Evolutionary conservation across 306 rosid species (phyloP).

Genomic region (Quercus wislizeni): DNA sequence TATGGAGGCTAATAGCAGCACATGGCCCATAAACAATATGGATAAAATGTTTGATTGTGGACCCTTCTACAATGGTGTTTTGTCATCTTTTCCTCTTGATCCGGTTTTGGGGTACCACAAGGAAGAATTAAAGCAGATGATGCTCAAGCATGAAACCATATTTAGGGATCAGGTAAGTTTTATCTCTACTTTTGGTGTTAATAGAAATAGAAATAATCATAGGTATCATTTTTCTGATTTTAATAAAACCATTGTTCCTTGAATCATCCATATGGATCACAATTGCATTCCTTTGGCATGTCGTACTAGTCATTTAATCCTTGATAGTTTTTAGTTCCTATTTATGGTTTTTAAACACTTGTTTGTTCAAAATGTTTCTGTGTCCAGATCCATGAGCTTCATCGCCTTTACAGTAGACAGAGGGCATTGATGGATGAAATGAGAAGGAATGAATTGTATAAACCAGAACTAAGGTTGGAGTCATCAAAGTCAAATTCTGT

Average conservation of each 20-base stretch:
- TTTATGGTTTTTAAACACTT: not conserved
- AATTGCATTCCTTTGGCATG: not conserved
- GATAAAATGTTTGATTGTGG: constrained; percentile 21
- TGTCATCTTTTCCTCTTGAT: constrained; percentile 24
- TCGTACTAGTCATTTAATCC: not conserved
- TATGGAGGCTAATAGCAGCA: constrained; percentile 40
- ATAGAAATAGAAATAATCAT: not conserved
- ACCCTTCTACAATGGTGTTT: constrained; percentile 20
- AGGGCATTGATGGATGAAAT: constrained; percentile 65
- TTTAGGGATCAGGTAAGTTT: constrained; percentile 64
- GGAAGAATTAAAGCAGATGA: constrained; percentile 57
- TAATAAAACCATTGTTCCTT: not conserved
- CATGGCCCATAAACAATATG: constrained; percentile 33
- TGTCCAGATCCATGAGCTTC: constrained; percentile 79
- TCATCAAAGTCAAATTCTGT: constrained; percentile 39
- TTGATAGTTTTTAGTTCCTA: constrained; percentile 11
- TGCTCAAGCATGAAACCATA: constrained; percentile 62
- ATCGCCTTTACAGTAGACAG: constrained; percentile 73
- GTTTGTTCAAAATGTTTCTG: not conserved
- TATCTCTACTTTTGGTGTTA: not conserved
- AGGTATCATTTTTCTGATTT: no score
- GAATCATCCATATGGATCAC: not conserved
- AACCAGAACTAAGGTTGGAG: constrained; percentile 30
- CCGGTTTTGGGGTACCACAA: constrained; percentile 31
- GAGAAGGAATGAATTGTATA: constrained; percentile 38